These are phyloP conservation scores for Pyronema domesticum DNA, from an alignment of 495 filamentous ascomycete species.

Conservation along the genomic window DNA sequence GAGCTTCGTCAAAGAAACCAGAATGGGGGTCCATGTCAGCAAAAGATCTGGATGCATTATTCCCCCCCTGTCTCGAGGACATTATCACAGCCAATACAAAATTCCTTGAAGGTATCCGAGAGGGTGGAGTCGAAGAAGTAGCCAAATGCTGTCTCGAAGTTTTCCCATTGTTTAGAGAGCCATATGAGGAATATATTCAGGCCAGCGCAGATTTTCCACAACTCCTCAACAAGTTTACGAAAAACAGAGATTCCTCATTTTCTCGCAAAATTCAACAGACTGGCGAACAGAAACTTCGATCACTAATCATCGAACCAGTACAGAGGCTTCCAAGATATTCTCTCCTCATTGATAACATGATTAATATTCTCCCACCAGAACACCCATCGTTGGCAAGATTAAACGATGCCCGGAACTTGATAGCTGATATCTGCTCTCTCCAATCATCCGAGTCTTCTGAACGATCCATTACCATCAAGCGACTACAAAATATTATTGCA, in stretches of 20 bases:
- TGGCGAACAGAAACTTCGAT: conserved; percentile 79
- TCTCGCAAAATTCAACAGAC: conserved; percentile 58
- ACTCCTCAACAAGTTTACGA: conserved; percentile 54
- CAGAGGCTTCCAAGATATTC: conserved; percentile 90
- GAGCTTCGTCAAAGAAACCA: conserved; percentile 32
- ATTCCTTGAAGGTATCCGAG: conserved; percentile 57
- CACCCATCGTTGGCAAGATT: conserved; percentile 67
- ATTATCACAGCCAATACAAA: conserved; percentile 63
- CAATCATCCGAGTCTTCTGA: conserved; percentile 37
- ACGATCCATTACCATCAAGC: conserved; percentile 50
- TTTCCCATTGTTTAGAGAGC: conserved; percentile 77
- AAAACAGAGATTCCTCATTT: conserved; percentile 58
- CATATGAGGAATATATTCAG: conserved; percentile 79
- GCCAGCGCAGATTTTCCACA: conserved; percentile 70
- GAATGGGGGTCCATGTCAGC: conserved; percentile 52
- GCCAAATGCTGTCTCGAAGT: conserved; percentile 35
- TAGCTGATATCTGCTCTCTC: conserved; percentile 86
- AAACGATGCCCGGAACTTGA: conserved; percentile 70
- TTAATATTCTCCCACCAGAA: conserved; percentile 59
- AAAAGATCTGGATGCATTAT: conserved; percentile 53
- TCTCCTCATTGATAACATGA: conserved; percentile 87
- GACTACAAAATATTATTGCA: conserved; percentile 55
- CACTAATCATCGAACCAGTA: conserved; percentile 89
- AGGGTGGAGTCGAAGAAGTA: conserved; percentile 64
- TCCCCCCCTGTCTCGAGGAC: conserved; percentile 57